These are phyloP conservation scores for Epichloe festucae DNA, from an alignment of 2,329 filamentous ascomycete species.

Conservation along the genomic window DNA sequence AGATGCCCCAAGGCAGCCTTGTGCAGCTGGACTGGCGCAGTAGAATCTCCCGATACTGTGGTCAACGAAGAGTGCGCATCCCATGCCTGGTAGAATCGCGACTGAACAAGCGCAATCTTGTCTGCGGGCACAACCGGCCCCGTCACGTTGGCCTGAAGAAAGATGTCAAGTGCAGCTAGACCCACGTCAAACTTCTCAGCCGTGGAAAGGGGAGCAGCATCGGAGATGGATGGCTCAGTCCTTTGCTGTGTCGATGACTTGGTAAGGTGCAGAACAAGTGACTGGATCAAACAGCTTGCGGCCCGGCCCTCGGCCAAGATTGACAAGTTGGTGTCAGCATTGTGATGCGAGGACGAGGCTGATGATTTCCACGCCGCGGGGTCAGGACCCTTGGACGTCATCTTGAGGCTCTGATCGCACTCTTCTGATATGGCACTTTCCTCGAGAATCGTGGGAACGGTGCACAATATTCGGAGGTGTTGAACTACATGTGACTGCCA, in stretches of 20 bases:
- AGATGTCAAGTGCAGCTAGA: constrained; percentile 48
- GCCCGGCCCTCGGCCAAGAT: constrained; percentile 6
- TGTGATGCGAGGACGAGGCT: constrained; percentile 5
- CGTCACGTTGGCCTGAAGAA: constrained; percentile 78
- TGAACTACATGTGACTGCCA: background rate
- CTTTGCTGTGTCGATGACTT: background rate
- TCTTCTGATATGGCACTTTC: background rate
- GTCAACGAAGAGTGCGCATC: background rate
- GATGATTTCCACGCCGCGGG: constrained; percentile 1
- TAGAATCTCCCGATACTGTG: background rate
- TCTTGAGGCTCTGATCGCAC: background rate
- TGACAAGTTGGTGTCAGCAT: constrained; percentile 5
- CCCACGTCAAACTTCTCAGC: constrained; percentile 16
- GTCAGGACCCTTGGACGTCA: background rate
- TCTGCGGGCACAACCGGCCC: constrained; percentile 54
- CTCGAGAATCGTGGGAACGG: background rate
- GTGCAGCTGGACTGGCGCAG: constrained; percentile 28
- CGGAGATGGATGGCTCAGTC: background rate
- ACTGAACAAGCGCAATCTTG: constrained; percentile 17
- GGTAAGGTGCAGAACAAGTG: constrained; percentile 2
- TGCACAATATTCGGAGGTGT: background rate
- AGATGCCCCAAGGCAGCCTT: constrained; percentile 53
- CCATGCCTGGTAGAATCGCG: constrained; percentile 28
- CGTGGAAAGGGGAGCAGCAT: background rate
- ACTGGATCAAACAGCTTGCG: constrained; percentile 5